Percentiles rank a stretch among this genome's conserved stretches.
Conservation (phyloP, 371 early-diverging fungal genomes). For the Lichtheimia ramosa region DNA sequence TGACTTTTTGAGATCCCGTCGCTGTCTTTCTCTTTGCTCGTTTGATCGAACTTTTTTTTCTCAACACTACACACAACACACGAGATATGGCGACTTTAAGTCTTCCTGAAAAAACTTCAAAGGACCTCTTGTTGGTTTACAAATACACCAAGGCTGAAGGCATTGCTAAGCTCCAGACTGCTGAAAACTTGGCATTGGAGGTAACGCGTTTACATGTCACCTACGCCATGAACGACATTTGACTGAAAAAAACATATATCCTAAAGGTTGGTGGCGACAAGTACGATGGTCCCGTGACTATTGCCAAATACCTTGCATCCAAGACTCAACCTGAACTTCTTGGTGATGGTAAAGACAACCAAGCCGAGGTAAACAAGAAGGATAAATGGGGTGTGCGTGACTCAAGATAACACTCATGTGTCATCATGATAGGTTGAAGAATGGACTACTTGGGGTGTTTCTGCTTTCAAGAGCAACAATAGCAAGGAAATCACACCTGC, state of each 20-base stretch:
- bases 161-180: slow-evolving; percentile 27
- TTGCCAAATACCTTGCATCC: slow-evolving; percentile 51
- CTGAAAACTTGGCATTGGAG: slow-evolving; percentile 26
- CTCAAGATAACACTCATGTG: too few relatives aligned
- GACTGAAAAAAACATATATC: too few relatives aligned
- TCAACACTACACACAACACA: too few relatives aligned
- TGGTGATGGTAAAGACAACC: slow-evolving; percentile 54
- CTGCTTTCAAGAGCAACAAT: slow-evolving; percentile 30
- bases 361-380: slow-evolving; percentile 49
- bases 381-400: background rate
- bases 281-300: slow-evolving; percentile 52
- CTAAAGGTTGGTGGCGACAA: slow-evolving; percentile 46
- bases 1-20: too few relatives aligned
- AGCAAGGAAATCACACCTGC: slow-evolving; percentile 43
- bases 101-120: slow-evolving; percentile 36
- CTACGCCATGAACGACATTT: too few relatives aligned
- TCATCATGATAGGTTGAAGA: slow-evolving; percentile 46
- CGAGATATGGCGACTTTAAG: slow-evolving; percentile 25
- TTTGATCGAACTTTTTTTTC: too few relatives aligned
- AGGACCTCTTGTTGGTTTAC: slow-evolving; percentile 35
- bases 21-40: too few relatives aligned
- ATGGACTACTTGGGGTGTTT: slow-evolving; percentile 39
- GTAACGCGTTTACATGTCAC: slow-evolving; percentile 15
- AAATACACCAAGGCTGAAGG: slow-evolving; percentile 32
- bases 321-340: slow-evolving; percentile 52